These are phyloP conservation scores for Dothideomycetes sp. DNA, from an alignment of 2,329 filamentous ascomycete species.

Conservation along the genomic window DNA sequence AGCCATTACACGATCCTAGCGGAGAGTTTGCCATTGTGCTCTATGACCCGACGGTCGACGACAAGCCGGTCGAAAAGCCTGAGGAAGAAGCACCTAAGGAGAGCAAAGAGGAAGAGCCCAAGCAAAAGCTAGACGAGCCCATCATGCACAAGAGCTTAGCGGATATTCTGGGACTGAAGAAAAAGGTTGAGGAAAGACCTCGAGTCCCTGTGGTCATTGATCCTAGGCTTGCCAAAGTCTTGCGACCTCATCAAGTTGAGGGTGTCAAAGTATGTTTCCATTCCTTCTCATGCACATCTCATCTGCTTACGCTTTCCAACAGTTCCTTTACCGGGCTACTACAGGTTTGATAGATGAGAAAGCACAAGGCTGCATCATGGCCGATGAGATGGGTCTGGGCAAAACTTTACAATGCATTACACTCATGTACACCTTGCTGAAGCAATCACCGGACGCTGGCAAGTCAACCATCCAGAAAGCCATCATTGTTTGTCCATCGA, in stretches of 20 bases:
- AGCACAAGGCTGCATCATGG: constrained; percentile 98
- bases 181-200: constrained; percentile 64
- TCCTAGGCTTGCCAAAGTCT: constrained; percentile 74
- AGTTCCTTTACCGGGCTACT: constrained; percentile 84
- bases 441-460: constrained; percentile 92
- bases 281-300: not conserved
- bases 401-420: constrained; percentile 97
- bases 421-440: constrained; percentile 90
- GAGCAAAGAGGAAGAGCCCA: constrained; percentile 34
- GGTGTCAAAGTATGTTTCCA: constrained; percentile 60
- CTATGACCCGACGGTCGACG: constrained; percentile 88
- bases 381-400: constrained; percentile 95
- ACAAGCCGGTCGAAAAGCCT: constrained; percentile 54
- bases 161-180: constrained; percentile 90
- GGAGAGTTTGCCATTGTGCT: constrained; percentile 95
- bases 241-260: constrained; percentile 94
- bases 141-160: constrained; percentile 89
- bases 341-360: constrained; percentile 92
- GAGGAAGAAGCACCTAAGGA: constrained; percentile 41
- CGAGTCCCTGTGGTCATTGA: constrained; percentile 97
- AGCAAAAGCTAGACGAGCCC: constrained; percentile 59
- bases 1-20: constrained; percentile 83
- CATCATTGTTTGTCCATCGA: constrained; percentile 92
- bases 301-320: not conserved
- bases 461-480: constrained; percentile 92